Percentiles rank a stretch among this genome's conserved stretches.
These are phyloP conservation scores for Penicillium capsulatum DNA, from an alignment of 2,329 filamentous ascomycete species.

Conservation along the genomic window DNA sequence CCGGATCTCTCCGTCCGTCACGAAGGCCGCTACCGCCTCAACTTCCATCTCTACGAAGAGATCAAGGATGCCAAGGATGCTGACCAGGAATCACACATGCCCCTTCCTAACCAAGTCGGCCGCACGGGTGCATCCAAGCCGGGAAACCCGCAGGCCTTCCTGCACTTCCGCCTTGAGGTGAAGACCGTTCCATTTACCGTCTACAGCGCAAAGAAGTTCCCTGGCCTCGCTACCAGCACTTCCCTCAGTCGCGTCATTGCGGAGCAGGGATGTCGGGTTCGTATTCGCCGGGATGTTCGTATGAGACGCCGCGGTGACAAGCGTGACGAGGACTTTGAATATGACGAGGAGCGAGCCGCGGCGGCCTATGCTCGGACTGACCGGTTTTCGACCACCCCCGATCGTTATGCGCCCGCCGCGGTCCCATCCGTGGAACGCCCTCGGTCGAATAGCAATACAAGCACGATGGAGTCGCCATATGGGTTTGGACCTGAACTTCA, in stretches of 20 bases:
- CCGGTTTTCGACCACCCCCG: slow-evolving; percentile 51
- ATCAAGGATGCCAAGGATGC: slow-evolving; percentile 79
- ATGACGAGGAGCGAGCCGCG: slow-evolving; percentile 49
- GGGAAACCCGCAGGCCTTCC: slow-evolving; percentile 52
- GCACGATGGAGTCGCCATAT: slow-evolving; percentile 48
- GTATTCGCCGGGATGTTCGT: slow-evolving; percentile 87
- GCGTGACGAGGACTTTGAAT: slow-evolving; percentile 63
- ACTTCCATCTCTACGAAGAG: slow-evolving; percentile 90
- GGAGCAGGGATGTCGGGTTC: slow-evolving; percentile 93
- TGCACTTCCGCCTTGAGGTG: slow-evolving; percentile 84
- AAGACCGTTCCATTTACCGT: slow-evolving; percentile 84
- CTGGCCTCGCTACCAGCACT: slow-evolving; percentile 86
- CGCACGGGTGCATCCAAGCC: slow-evolving; percentile 34
- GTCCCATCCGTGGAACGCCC: slow-evolving; percentile 48
- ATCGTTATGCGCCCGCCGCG: slow-evolving; percentile 45
- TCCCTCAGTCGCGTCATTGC: slow-evolving; percentile 82
- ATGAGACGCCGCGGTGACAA: slow-evolving; percentile 82
- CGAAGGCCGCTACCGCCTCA: slow-evolving; percentile 86
- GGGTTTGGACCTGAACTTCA: slow-evolving; percentile 42
- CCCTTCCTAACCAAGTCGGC: slow-evolving; percentile 35
- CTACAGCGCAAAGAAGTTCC: slow-evolving; percentile 97
- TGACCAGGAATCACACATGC: slow-evolving; percentile 51
- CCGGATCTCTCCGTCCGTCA: slow-evolving; percentile 94
- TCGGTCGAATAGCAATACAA: slow-evolving; percentile 56
- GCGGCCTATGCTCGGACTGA: slow-evolving; percentile 45